These are phyloP conservation scores for Zymoseptoria crescenta DNA, from an alignment of 2,329 filamentous ascomycete species.

Conservation along the genomic window DNA sequence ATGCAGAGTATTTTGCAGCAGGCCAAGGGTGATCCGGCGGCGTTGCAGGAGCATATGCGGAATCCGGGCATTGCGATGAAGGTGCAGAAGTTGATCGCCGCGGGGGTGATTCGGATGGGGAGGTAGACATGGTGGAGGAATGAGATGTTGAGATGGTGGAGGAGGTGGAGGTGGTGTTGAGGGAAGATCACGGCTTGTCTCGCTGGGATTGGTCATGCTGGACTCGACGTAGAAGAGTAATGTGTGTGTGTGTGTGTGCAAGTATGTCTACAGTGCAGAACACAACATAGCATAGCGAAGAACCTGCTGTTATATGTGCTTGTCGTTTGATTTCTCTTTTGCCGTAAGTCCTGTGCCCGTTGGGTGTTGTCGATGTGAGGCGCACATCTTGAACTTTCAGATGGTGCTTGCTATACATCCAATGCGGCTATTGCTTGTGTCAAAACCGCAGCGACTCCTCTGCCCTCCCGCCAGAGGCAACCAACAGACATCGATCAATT, in stretches of 20 bases:
- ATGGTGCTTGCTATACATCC: too few relatives aligned
- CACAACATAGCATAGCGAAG: not conserved
- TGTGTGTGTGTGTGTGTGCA: not conserved
- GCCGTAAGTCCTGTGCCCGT: too few relatives aligned
- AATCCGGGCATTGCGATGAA: slow-evolving; percentile 78
- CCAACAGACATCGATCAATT: too few relatives aligned
- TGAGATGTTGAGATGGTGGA: not conserved
- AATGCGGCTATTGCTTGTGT: too few relatives aligned
- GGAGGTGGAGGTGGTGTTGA: too few relatives aligned
- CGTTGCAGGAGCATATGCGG: slow-evolving; percentile 94
- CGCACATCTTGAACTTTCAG: too few relatives aligned
- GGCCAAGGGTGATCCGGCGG: slow-evolving; percentile 85
- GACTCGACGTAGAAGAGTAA: not conserved
- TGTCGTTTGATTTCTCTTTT: not conserved
- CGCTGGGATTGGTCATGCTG: not conserved
- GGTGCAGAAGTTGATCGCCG: slow-evolving; percentile 89
- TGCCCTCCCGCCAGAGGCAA: too few relatives aligned
- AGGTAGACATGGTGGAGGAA: slow-evolving; percentile 12
- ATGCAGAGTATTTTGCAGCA: slow-evolving; percentile 97
- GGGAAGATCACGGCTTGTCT: too few relatives aligned
- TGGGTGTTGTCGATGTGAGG: too few relatives aligned
- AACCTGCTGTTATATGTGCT: not conserved
- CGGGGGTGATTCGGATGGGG: slow-evolving; percentile 64
- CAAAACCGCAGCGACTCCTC: too few relatives aligned
- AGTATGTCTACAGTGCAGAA: not conserved